These are phyloP conservation scores for Colletotrichum spaethianum DNA, from an alignment of 2,329 filamentous ascomycete species.

Conservation along the genomic window DNA sequence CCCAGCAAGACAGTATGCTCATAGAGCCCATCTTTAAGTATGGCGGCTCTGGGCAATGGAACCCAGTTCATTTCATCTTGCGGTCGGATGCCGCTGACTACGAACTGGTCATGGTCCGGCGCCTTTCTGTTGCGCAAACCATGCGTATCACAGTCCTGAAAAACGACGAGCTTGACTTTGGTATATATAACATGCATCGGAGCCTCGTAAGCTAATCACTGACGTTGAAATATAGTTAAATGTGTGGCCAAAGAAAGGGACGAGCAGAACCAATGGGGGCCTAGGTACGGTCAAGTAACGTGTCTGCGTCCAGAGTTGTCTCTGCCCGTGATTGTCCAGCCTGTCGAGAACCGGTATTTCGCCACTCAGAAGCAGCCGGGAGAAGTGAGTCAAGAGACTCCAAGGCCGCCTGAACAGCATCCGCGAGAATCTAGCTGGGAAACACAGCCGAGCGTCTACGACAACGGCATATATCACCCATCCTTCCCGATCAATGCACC, in stretches of 20 bases:
- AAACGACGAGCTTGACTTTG: constrained; percentile 32
- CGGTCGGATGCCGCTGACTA: constrained; percentile 44
- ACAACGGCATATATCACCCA: constrained; percentile 47
- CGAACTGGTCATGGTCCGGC: constrained; percentile 46
- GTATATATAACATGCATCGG: constrained; percentile 1
- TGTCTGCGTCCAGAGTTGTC: constrained; percentile 25
- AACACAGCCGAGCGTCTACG: constrained; percentile 48
- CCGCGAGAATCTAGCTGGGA: constrained; percentile 45
- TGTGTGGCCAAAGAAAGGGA: not conserved
- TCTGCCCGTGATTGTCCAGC: not conserved
- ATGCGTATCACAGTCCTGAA: constrained; percentile 41
- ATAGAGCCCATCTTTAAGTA: not conserved
- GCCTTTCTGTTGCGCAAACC: constrained; percentile 45
- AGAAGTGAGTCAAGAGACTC: not conserved
- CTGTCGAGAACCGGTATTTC: not conserved
- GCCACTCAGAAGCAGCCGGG: not conserved
- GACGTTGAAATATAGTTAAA: constrained; percentile 13
- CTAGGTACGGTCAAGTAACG: constrained; percentile 37
- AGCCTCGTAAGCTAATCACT: not conserved
- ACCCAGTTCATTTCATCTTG: constrained; percentile 38
- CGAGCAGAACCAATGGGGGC: constrained; percentile 43
- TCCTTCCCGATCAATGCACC: constrained; percentile 54
- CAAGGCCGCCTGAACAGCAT: not conserved
- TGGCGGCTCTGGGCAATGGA: not conserved
- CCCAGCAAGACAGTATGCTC: constrained; percentile 19